These are phyloP conservation scores for Ciborinia camelliae DNA, from an alignment of 2,329 filamentous ascomycete genomes.

Conservation along the genomic window DNA sequence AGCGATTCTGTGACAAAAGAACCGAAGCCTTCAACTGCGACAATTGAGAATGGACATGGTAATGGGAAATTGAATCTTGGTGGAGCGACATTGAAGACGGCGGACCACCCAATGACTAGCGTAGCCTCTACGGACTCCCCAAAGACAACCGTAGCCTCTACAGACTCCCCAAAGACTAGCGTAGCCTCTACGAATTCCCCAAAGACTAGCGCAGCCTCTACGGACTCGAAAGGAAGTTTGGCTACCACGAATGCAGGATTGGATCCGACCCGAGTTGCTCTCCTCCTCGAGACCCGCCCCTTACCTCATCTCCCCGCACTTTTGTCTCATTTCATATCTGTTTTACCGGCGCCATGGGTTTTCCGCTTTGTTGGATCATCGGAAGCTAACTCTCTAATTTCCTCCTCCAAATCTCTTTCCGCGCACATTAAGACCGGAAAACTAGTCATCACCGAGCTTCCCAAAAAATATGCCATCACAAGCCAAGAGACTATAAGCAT, in stretches of 20 bases:
- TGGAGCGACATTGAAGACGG: background rate
- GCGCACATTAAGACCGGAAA: conserved; percentile 34
- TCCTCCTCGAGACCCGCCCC: conserved; percentile 52
- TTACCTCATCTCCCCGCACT: conserved; percentile 49
- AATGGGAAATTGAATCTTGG: background rate
- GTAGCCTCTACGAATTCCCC: background rate
- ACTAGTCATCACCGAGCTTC: conserved; percentile 40
- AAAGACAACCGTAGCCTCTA: background rate
- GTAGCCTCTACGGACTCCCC: background rate
- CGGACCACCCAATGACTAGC: background rate
- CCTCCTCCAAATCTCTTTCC: conserved; percentile 42
- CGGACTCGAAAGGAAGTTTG: background rate
- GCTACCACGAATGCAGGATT: conserved; percentile 15
- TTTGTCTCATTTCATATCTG: conserved; percentile 52
- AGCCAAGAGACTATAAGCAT: conserved; percentile 47
- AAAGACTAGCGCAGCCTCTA: background rate
- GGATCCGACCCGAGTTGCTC: conserved; percentile 52
- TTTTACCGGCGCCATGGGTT: conserved; percentile 54
- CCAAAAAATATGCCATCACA: conserved; percentile 48
- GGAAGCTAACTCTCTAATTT: conserved; percentile 44
- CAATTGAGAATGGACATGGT: background rate
- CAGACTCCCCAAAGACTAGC: background rate
- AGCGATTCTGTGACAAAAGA: background rate
- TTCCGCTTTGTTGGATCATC: conserved; percentile 54
- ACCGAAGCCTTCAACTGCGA: background rate